A percentile compares a stretch with the other conserved stretches of the same genome.
These are phyloP conservation scores for Ophiocordyceps camponoti-floridani DNA, from an alignment of 2,329 filamentous ascomycete genomes.

Conservation along the genomic window DNA sequence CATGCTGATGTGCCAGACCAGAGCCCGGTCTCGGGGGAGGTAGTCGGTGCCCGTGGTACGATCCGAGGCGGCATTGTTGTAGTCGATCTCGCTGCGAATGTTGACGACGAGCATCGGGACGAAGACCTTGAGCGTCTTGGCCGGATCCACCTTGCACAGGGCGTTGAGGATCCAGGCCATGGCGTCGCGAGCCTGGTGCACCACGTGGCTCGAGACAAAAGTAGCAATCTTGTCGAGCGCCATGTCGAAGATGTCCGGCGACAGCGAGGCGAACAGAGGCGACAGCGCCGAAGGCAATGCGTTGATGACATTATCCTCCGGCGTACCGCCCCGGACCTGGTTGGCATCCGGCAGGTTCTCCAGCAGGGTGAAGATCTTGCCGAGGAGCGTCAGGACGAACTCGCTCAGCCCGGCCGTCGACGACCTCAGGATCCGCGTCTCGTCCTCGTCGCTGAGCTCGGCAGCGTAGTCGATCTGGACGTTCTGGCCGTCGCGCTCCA, in stretches of 20 bases:
- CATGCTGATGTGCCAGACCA: slow-evolving; percentile 96
- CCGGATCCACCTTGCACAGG: slow-evolving; percentile 85
- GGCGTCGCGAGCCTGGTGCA: slow-evolving; percentile 89
- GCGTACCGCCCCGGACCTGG: slow-evolving; percentile 72
- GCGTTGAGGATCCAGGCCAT: slow-evolving; percentile 98
- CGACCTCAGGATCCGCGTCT: slow-evolving; percentile 74
- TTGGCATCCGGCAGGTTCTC: slow-evolving; percentile 90
- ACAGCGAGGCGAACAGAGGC: slow-evolving; percentile 76
- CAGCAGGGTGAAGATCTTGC: slow-evolving; percentile 84
- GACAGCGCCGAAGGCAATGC: slow-evolving; percentile 82
- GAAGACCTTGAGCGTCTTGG: slow-evolving; percentile 81
- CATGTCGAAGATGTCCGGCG: slow-evolving; percentile 83
- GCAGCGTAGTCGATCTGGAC: slow-evolving; percentile 71
- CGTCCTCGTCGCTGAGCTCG: slow-evolving; percentile 70
- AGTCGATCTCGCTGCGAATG: slow-evolving; percentile 91
- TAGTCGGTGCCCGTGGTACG: slow-evolving; percentile 88
- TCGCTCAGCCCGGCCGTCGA: slow-evolving; percentile 90
- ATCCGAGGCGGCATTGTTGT: slow-evolving; percentile 89
- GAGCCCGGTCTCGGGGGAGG: slow-evolving; percentile 72
- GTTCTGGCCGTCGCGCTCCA: slow-evolving; percentile 75
- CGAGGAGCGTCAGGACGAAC: slow-evolving; percentile 78
- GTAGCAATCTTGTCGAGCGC: slow-evolving; percentile 80
- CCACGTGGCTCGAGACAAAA: slow-evolving; percentile 85
- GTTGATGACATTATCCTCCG: slow-evolving; percentile 94
- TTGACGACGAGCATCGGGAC: slow-evolving; percentile 79